These are phyloP conservation scores for Penicilliopsis zonata DNA, from an alignment of 495 filamentous ascomycete genomes.

Conservation along the genomic window DNA sequence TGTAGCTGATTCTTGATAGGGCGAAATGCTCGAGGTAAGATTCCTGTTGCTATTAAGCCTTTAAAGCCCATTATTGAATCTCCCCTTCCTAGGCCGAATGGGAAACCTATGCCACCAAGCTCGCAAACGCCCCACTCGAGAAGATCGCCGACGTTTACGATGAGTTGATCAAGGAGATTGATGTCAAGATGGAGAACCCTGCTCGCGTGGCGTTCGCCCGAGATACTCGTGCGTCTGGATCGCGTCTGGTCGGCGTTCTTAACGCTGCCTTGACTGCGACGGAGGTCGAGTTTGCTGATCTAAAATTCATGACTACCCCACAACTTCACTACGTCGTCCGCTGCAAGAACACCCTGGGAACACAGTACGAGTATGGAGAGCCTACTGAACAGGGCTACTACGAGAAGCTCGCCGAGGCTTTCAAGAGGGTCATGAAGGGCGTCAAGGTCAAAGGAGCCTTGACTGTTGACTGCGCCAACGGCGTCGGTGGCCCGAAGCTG, in stretches of 20 bases:
- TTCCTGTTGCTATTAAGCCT: neutral
- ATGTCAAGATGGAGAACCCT: constrained; percentile 56
- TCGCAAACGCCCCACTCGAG: constrained; percentile 73
- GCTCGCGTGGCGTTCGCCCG: constrained; percentile 81
- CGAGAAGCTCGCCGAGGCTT: constrained; percentile 73
- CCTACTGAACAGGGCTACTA: constrained; percentile 88
- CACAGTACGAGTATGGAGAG: constrained; percentile 71
- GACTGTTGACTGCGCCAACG: constrained; percentile 92
- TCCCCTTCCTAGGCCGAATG: constrained; percentile 47
- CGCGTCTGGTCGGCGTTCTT: constrained; percentile 65
- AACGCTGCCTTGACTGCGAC: constrained; percentile 65
- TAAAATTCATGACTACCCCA: constrained; percentile 82
- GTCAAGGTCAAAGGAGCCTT: constrained; percentile 59
- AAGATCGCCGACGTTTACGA: constrained; percentile 65
- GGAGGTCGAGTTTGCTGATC: constrained; percentile 62
- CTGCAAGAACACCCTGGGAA: constrained; percentile 83
- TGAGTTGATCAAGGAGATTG: constrained; percentile 55
- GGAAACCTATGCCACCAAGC: constrained; percentile 75
- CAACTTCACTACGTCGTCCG: constrained; percentile 95
- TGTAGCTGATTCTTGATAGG: constrained; percentile 28
- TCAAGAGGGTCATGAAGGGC: constrained; percentile 65
- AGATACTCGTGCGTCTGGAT: constrained; percentile 87
- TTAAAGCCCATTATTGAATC: neutral
- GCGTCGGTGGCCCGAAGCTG: constrained; percentile 89
- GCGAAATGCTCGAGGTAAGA: constrained; percentile 85